phyloP scores from a whole-genome alignment of 495 filamentous ascomycete genomes.

The Collariella sp. region DNA sequence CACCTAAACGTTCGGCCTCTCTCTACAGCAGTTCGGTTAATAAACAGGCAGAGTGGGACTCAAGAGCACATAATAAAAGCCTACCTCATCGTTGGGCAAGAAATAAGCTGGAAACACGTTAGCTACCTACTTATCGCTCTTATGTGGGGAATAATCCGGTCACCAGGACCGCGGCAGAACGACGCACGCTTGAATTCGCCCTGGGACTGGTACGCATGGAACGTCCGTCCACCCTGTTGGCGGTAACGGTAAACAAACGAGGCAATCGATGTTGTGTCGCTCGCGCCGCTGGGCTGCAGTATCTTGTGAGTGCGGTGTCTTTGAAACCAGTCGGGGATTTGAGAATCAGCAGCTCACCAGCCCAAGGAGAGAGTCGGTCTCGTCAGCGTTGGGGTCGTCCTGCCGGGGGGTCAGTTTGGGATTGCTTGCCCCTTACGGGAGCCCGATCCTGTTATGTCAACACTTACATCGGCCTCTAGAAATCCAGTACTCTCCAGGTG shows the following conservation, averaged over 20 bases:
- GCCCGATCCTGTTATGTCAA: no score
- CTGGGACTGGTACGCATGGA: background rate
- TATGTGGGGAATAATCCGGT: no score
- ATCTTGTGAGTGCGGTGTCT: background rate
- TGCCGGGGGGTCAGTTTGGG: no score
- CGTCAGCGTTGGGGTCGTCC: no score
- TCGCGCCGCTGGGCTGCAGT: background rate
- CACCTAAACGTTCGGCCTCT: background rate
- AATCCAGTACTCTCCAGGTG: no score
- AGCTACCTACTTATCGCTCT: background rate
- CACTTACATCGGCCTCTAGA: no score
- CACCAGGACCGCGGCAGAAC: no score
- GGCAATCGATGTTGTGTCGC: background rate
- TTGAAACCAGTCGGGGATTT: background rate
- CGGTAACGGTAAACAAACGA: constrained; percentile 27
- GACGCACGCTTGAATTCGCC: background rate
- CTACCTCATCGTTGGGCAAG: constrained; percentile 1
- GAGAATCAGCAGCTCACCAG: no score
- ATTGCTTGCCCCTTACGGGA: no score
- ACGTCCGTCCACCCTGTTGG: constrained; percentile 21
- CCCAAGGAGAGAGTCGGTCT: no score
- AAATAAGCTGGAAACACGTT: background rate
- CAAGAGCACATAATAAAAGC: background rate
- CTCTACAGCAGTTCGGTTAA: background rate
- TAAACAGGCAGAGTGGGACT: background rate